Base-by-base conservation (phyloP, 2,329 filamentous ascomycete genomes). In the Westerdykella aurantiaca region DNA sequence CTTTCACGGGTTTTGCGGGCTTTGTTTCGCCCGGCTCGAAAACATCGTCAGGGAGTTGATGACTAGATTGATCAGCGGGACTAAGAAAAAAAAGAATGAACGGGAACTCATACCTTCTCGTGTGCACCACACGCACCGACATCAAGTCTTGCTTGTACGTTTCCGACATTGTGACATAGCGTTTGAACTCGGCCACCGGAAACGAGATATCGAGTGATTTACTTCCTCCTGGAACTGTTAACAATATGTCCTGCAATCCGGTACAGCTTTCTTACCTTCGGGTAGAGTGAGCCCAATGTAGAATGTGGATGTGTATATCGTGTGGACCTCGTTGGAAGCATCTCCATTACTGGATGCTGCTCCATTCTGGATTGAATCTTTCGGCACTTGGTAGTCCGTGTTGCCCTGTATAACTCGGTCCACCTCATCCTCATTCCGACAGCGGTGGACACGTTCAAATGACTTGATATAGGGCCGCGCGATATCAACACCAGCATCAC, bases 381-480 rank as follows among this genome's bases (percentile, higher is more conserved):
- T 59, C 5, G 46, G 38, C 67, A 79, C 68, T 70, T 83, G 77
- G 72, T 75, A 82, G 33, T 79, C 70, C 31, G 81, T 73, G 37
- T 73, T 79, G 23, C 83, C 83, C 53, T 78, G 77, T 33, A 81
- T 76, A 22, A 83, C 78, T 42, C 76, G 74, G 18, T 82, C 76
- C 34, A 81, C 71, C 51, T 87, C 78, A 37, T 80, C 72, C 34
- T 82, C 79, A 34, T 69, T 76, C 45, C 73, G 72, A 63, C 82
- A 91, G 37, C 75, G 75, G 68, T 97, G 90, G 3, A 82, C 76
- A 48, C 93, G 81, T 55, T 95, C 86, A 62, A 94, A 95, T 3
- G 87, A 88, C 66, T 97, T 95, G 58, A 88, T 91, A 74, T 90
- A 98, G 0, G 90, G 86, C 55, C 93, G 88, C 1, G 93, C 90